A percentile compares a stretch with the other conserved stretches of the same genome.
phyloP scores from a whole-genome alignment of 2,329 filamentous ascomycete genomes.

The Colletotrichum tamarilloi region DNA sequence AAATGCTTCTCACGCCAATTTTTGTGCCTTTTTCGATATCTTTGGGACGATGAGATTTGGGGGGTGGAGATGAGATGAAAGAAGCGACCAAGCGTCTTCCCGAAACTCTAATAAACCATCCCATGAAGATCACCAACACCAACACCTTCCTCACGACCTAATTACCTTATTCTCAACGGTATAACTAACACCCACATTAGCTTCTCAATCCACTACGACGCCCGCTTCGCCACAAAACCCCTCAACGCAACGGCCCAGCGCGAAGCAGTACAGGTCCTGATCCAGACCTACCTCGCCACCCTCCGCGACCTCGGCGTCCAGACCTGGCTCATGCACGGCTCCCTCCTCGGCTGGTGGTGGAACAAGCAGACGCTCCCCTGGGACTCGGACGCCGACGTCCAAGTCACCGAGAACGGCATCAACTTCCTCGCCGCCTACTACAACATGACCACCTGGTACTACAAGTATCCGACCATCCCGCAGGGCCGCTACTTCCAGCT shows the following conservation, averaged over 20 bases:
- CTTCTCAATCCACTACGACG: constrained; percentile 50
- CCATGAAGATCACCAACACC: neutral
- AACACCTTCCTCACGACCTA: no score
- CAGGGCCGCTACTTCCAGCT: constrained; percentile 58
- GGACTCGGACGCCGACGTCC: constrained; percentile 83
- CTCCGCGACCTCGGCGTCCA: constrained; percentile 74
- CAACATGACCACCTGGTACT: constrained; percentile 67
- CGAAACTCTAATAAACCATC: neutral
- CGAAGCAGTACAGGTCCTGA: constrained; percentile 72
- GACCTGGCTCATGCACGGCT: constrained; percentile 88
- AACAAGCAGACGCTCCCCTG: constrained; percentile 78
- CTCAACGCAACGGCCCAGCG: constrained; percentile 66
- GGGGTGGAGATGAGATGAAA: neutral
- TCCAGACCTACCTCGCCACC: constrained; percentile 78
- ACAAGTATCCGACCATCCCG: constrained; percentile 50
- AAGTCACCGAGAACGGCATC: constrained; percentile 75
- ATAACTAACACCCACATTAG: constrained; percentile 21
- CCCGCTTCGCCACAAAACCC: constrained; percentile 51
- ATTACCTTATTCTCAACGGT: neutral
- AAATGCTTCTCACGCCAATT: no score
- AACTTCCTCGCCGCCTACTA: constrained; percentile 72
- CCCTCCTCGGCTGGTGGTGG: constrained; percentile 91
- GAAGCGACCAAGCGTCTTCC: neutral
- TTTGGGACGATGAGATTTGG: neutral
- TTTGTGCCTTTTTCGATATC: neutral